Conservation (phyloP, 1,139 yeast genomes). For the Hemisphaericaspora subhashii region DNA sequence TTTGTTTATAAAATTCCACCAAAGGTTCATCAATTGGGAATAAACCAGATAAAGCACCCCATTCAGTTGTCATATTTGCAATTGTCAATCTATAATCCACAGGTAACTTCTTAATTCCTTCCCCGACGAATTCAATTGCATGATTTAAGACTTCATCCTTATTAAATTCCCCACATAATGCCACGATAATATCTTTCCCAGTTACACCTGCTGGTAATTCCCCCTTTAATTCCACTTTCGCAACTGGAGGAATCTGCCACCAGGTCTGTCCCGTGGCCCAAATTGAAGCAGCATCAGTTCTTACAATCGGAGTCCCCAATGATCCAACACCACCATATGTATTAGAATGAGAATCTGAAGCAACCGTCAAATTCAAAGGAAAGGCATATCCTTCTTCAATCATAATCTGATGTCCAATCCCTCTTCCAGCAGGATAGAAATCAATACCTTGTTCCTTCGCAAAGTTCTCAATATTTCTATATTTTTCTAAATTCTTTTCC, state of each 20-base stretch:
- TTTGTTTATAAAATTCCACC: constrained; percentile 71
- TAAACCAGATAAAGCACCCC: constrained; percentile 98
- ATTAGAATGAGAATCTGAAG: constrained; percentile 96
- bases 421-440: constrained; percentile 98
- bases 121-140: constrained; percentile 95
- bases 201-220: constrained; percentile 81
- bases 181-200: constrained; percentile 96
- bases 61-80: constrained; percentile 99
- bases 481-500: constrained; percentile 84
- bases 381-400: constrained; percentile 98
- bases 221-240: constrained; percentile 85
- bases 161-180: constrained; percentile 92
- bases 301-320: constrained; percentile 93
- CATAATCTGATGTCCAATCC: constrained; percentile 99
- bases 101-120: constrained; percentile 69
- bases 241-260: constrained; percentile 99
- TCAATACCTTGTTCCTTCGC: constrained; percentile 93
- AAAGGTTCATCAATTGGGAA: constrained; percentile 88
- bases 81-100: constrained; percentile 92
- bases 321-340: constrained; percentile 97
- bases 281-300: constrained; percentile 98
- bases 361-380: constrained; percentile 90
- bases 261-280: constrained; percentile 99
- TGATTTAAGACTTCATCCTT: constrained; percentile 96
- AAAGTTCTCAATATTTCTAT: constrained; percentile 81